Base-by-base conservation (phyloP, 2,329 filamentous ascomycete genomes). In the Septoria petroselini region DNA sequence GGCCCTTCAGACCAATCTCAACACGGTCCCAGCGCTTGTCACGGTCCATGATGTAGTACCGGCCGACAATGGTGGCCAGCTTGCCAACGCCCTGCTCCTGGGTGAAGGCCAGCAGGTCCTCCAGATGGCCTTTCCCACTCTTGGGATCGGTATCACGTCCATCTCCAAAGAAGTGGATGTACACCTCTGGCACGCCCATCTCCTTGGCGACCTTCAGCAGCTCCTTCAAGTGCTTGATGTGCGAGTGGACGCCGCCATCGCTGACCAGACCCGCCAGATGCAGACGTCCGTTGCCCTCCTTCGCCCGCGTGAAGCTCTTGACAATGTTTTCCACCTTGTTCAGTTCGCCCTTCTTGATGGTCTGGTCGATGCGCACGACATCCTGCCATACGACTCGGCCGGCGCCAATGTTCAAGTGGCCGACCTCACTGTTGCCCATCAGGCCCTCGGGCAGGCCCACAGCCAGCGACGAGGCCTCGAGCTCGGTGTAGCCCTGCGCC, bases 371-470 rank as follows among this genome's bases (percentile, higher is more conserved):
- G 65, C 93, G 87, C 60, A 98, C 93, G 6, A 70, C 74, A 62
- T 78, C 91, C 73, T 98, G 93, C 93, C 93, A 98, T 65, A 98
- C 93, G 54, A 98, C 93, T 66, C 93, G 82, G 51, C 93, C 93
- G 52, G 93, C 93, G 65, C 93, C 93, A 70, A 98, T 97, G 79
- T 98, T 98, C 76, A 98, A 74, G 73, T 98, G 93, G 55, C 93
- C 93, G 70, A 98, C 93, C 73, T 98, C 93, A 63, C 88, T 95
- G 79, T 98, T 98, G 60, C 93, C 93, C 93, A 98, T 98, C 60
- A 98, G 78, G 52, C 93, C 93, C 70, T 98, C 91, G 15, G 93
- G 93, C 45, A 98, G 82, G 60, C 93, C 93, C 59, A 98, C 93
- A 38, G 93, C 93, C 53, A 95, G 81, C 35, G 93, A 97, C 2